Base-by-base conservation (phyloP, 495 filamentous ascomycete genomes). In the Lasiosphaeria ovina region DNA sequence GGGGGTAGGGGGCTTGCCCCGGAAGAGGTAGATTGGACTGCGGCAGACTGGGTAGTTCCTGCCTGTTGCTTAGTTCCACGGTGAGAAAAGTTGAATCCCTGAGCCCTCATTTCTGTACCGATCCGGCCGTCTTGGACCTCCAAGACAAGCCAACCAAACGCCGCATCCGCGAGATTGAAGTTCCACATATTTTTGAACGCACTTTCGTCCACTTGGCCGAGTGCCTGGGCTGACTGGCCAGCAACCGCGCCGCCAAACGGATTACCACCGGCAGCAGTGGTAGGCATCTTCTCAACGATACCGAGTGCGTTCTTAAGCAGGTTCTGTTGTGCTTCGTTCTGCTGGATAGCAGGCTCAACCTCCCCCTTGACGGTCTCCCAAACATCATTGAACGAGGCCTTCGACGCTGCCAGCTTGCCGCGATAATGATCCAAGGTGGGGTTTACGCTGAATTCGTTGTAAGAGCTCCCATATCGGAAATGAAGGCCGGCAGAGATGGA, bases 161-260 rank as follows among this genome's bases (percentile, higher is more conserved):
- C 95, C 40, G 94, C 94, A 77, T 99, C 94, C 24, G 94, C 94
- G 53, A 99, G 76, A 72, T 99, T 99, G 78, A 99, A 99, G 76
- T 99, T 99, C 94, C 94, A 99, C 95, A 98, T 98, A 68, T 99
- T 99, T 81, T 99, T 99, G 81, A 99, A 99, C 0, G 94, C 94
- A 63, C 93, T 96, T 77, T 99, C 94, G 67, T 99, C 94, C 17
- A 99, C 91, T 66, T 95, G 91, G 17, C 94, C 93, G 62, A 87
- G 87, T 47, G 74, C 82, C 31, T 84, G 85, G 33, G 83, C 62
- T 10, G 70, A 66, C 62, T 69, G 83, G 16, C 88, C 87, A n/a
- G 86, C 83, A 60, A 86, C 81, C 11, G 89, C 88, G 8, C 94
- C 94, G 58, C 95, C 94, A 69, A 98, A 98, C 0, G 95, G 95